These are phyloP conservation scores for Aspergillus indologenus DNA, from an alignment of 495 filamentous ascomycete genomes.

Conservation along the genomic window DNA sequence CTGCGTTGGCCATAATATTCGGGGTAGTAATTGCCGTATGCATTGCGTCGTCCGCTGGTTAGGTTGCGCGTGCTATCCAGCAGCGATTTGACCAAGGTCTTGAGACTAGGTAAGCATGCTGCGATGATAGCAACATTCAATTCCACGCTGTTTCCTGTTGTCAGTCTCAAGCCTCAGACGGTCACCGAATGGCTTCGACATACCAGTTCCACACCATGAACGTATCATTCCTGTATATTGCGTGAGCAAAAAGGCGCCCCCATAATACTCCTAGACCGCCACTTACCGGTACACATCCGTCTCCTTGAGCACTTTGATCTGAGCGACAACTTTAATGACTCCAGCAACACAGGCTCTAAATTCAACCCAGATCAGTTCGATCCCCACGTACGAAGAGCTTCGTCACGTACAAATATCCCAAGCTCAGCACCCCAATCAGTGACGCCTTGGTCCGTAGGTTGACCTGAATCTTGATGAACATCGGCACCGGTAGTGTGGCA, in stretches of 20 bases:
- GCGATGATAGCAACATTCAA: conserved; percentile 14
- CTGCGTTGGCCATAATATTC: conserved; percentile 5
- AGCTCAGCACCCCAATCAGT: conserved; percentile 39
- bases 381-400: conserved; percentile 2
- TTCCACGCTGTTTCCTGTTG: conserved; percentile 5
- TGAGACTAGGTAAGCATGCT: conserved; percentile 14
- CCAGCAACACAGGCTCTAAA: conserved; percentile 41
- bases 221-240: conserved; percentile 6
- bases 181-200: neutral
- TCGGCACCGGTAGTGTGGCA: conserved; percentile 40
- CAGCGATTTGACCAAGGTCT: conserved; percentile 13
- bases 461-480: conserved; percentile 32
- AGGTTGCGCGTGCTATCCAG: conserved; percentile 9
- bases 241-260: neutral
- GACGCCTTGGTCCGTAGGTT: conserved; percentile 37
- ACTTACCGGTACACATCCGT: conserved; percentile 23
- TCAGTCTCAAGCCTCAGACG: neutral
- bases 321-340: conserved; percentile 42
- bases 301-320: conserved; percentile 31
- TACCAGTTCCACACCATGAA: conserved; percentile 12
- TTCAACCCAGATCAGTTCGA: neutral
- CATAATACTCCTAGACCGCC: neutral
- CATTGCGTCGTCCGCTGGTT: conserved; percentile 9
- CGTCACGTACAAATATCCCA: conserved; percentile 40
- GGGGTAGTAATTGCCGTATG: neutral